Base-by-base conservation (phyloP, 345 rosid genomes). In the Ceriops tagal region DNA sequence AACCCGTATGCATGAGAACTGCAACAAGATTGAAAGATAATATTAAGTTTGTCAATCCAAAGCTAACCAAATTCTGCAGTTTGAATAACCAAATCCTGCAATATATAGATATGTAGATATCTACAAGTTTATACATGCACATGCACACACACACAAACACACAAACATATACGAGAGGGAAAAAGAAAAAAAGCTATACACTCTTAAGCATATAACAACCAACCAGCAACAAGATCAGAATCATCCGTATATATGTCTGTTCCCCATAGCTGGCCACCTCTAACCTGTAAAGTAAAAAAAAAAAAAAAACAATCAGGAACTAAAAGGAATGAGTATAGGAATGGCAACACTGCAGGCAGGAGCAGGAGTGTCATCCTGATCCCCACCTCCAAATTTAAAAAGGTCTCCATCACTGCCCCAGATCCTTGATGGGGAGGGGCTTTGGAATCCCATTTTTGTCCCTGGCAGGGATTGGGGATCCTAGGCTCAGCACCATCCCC, bases 1-100 rank as follows among this genome's bases (percentile, higher is more conserved):
- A 95, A 76, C 99, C 99, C 39, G 99, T 92, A 80, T 95, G 98
- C 98, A 92, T 92, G 78, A 95, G 98, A 86, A 95, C 99, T 96
- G 84, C 70, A 71, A 78, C 39, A 69, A 77, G 30, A 69, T 64
- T 47, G 56, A 62, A 73, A 68, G 66, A 75, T 62, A 78, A 59
- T 70, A 62, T 2, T 31, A 43, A 67, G 62, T 18, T 66, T 65
- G 15, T 8, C 34, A 11, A 58, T 18, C 60, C 39, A 72, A 37
- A 69, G 49, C 58, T 69, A 28, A 49, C 39, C 52, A 32, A 61
- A 56, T 65, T 68, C 60, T 62, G 27, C 21, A 46, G 18, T 43
- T 43, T 43, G 46, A 3, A 10, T 39, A 15, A 15, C 19, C 49
- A 43, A 43, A 15, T 43, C 49, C 18, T 43, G 49, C 18, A 3